A percentile compares a stretch with the other conserved stretches of the same genome.
Conservation (phyloP, 148 eudicot species). For the Simmondsia chinensis region DNA sequence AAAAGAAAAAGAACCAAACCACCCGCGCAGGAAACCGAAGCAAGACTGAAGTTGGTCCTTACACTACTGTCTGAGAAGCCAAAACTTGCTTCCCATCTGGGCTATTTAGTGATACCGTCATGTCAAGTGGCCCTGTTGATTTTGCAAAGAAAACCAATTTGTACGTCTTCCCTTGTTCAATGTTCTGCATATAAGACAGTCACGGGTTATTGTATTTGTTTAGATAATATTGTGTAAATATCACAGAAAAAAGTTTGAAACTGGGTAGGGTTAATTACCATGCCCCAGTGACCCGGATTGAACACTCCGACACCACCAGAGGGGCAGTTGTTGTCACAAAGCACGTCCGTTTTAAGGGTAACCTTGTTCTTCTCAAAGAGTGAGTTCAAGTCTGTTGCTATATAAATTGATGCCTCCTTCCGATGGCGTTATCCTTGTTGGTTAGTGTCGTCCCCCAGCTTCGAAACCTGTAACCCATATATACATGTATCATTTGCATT, state of each 20-base stretch:
- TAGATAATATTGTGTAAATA: too few relatives aligned
- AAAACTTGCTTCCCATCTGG: conserved; percentile 32
- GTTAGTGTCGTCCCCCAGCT: conserved; percentile 49
- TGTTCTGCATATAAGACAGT: conserved; percentile 33
- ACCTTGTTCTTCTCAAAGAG: conserved; percentile 53
- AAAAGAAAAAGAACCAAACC: too few relatives aligned
- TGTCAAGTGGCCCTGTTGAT: conserved; percentile 36
- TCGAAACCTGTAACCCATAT: conserved; percentile 46
- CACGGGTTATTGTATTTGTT: too few relatives aligned
- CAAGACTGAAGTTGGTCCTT: conserved; percentile 26
- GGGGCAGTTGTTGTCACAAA: conserved; percentile 53
- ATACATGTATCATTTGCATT: background rate
- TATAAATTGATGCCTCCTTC: conserved; percentile 26
- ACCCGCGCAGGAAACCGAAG: too few relatives aligned
- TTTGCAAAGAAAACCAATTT: conserved; percentile 45
- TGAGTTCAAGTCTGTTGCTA: conserved; percentile 52
- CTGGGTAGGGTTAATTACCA: too few relatives aligned
- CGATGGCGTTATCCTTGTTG: conserved; percentile 61
- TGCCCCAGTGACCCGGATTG: conserved; percentile 82
- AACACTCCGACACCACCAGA: conserved; percentile 65
- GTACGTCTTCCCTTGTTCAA: conserved; percentile 64
- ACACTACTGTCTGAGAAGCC: conserved; percentile 39
- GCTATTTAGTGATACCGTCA: conserved; percentile 38
- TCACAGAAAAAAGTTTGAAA: too few relatives aligned
- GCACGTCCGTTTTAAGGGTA: conserved; percentile 58